Evolutionary conservation across 164 flowering plant genomes (phyloP), one percentile per base, ranked within the genome.

Genomic region (Echeveria elegans): DNA sequence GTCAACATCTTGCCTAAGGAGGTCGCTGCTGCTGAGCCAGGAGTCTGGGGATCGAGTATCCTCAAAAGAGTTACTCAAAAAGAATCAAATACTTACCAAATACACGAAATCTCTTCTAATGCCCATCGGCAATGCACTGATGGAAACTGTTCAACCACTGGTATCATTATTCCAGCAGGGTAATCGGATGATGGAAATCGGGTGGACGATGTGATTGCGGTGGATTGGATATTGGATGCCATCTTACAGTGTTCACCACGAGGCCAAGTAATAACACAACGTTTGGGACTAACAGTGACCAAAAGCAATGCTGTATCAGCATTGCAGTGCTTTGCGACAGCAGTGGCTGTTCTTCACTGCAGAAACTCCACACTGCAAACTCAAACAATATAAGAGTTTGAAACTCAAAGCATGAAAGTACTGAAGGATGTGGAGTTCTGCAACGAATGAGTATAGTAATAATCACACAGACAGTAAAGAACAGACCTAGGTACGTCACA

Each of bases 171-270:
- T 66, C 98, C 98, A 34, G 90, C 88, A 21, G 95, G 87, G 30
- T 29, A 32, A 70, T 66, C 60, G 86, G 88, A 66, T 80, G 99
- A 78, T 93, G 97, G 96, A 82, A 70, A 62, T 81, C 96, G 41
- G 94, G 87, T 53, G 98, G 98, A 32, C 70, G 48, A 15, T 94
- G 99, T 74, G 96, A 91, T 63, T 94, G 99, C 74, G 97, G 96
- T 61, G 99, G 99, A 34, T 94, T 97, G 99, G 97, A 94, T 71
- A 32, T 83, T 12, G 97, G 96, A 5, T 94, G 98, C 67, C 92
- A 92, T 28, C 78, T 94, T 31, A 86, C 83, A 6, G 59, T 88
- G 14, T 80, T 87, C 61, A 72, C 77, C 50, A 40, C 68, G 30
- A 68, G 65, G 71, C 65, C 83, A 38, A 69, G 48, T 68, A 69